Base-by-base conservation (phyloP, 1,284 basidiomycete species). In the Inonotus hispidus region DNA sequence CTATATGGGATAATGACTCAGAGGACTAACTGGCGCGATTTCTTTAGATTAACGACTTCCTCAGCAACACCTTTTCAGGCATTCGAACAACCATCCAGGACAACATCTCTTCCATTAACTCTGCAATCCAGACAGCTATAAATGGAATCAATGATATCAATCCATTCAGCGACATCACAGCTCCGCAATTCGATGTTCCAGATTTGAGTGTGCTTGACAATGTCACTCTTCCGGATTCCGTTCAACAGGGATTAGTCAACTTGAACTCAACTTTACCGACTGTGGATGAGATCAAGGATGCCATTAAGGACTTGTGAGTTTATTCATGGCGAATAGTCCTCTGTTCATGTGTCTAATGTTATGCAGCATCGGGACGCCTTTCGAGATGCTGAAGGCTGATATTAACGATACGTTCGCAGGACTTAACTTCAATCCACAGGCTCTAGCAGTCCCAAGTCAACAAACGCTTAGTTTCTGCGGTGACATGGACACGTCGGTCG, bases 261-360 rank as follows among this genome's bases (percentile, higher is more conserved):
- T 82, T 98, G 41, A 98, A 97, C 72, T 77, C 76, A 50, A 87
- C 90, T 1, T 73, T 99, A 13, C 96, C 96, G 0, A 89, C 87
- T 0, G 77, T 96, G 19, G 77, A 83, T 21, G 85, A 92, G 21
- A 74, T 98, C 39, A 89, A 90, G 72, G 73, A 87, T 56, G 80
- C 81, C 55, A 77, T 98, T 53, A 81, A 93, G 65, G 73, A 77
- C 39, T 72, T 96, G 90, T 92, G 72, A 68, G 87, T 79, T 13
- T 21, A 16, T 53, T 43, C 2, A 39, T 32, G 38, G 21, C 37
- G 45, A 58, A n/a, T n/a, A 5, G 16, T 2, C 14, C 32, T 14
- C 10, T 5, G 47, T 13, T 27, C 58, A 13, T 45, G 16, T 3
- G 55, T 58, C 65, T 72, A 53, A 71, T 53, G 63, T 25, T 27